Evolutionary conservation across 805 yeast genomes (phyloP).

Genomic region (Ogataea salicorniae): DNA sequence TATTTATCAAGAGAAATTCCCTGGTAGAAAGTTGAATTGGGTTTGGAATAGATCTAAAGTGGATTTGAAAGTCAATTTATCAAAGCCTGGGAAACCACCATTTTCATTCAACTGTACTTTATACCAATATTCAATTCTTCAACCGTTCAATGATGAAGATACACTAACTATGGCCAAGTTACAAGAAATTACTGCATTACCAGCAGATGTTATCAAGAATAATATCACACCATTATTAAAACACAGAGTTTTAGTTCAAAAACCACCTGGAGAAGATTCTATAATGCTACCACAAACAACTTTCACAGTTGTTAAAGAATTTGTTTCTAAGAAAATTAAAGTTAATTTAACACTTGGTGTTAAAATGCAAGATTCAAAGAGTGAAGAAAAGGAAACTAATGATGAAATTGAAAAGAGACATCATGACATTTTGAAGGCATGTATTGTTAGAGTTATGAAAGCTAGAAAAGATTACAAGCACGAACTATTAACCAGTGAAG

Average conservation of each 20-base stretch:
- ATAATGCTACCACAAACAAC: conserved; percentile 48
- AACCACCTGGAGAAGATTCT: conserved; percentile 56
- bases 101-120: conserved; percentile 76
- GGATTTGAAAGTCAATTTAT: conserved; percentile 80
- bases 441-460: conserved; percentile 95
- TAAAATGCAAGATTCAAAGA: conserved; percentile 49
- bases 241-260: conserved; percentile 65
- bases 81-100: conserved; percentile 77
- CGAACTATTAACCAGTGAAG: conserved; percentile 78
- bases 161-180: conserved; percentile 58
- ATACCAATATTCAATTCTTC: conserved; percentile 79
- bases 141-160: conserved; percentile 73
- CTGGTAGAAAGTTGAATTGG: conserved; percentile 90
- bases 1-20: conserved; percentile 69
- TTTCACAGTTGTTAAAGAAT: conserved; percentile 72
- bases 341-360: conserved; percentile 57
- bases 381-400: conserved; percentile 76
- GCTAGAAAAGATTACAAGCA: conserved; percentile 79
- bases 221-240: conserved; percentile 76
- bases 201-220: conserved; percentile 62
- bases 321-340: conserved; percentile 76
- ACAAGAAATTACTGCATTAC: conserved; percentile 61
- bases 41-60: conserved; percentile 92
- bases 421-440: conserved; percentile 73
- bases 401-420: conserved; percentile 64